phyloP scores from a whole-genome alignment of 78 protist species.

The Dictyostelium purpureum region DNA sequence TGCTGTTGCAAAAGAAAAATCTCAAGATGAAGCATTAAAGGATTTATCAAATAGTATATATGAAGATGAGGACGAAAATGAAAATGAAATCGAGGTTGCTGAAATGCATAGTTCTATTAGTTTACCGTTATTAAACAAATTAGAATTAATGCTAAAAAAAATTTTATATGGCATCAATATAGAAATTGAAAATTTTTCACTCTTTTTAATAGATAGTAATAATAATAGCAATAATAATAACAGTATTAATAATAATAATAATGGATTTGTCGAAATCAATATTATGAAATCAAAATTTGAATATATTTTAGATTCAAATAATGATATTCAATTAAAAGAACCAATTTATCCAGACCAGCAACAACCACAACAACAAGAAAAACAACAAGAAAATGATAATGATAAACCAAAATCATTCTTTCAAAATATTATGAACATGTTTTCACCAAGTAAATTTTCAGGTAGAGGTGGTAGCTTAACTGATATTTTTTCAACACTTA shows the following conservation, averaged over 20 bases:
- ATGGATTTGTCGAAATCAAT: conserved; percentile 7
- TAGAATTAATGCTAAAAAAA: neutral
- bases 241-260: neutral
- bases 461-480: neutral
- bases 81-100: neutral
- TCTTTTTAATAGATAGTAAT: conserved; percentile 7
- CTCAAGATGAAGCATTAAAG: neutral
- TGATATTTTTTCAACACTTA: neutral
- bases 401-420: conserved; percentile 29
- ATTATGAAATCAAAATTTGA: conserved; percentile 14
- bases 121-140: neutral
- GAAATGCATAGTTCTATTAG: neutral
- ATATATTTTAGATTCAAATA: neutral
- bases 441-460: conserved; percentile 1
- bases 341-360: neutral
- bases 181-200: neutral
- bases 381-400: neutral
- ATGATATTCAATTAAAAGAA: neutral
- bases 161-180: neutral
- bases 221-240: neutral
- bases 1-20: neutral
- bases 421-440: conserved; percentile 10
- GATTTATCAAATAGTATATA: neutral
- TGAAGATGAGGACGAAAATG: conserved; percentile 15
- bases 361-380: neutral